These are phyloP conservation scores for Rhynchosporium agropyri DNA, from an alignment of 2,329 filamentous ascomycete genomes.

Conservation along the genomic window DNA sequence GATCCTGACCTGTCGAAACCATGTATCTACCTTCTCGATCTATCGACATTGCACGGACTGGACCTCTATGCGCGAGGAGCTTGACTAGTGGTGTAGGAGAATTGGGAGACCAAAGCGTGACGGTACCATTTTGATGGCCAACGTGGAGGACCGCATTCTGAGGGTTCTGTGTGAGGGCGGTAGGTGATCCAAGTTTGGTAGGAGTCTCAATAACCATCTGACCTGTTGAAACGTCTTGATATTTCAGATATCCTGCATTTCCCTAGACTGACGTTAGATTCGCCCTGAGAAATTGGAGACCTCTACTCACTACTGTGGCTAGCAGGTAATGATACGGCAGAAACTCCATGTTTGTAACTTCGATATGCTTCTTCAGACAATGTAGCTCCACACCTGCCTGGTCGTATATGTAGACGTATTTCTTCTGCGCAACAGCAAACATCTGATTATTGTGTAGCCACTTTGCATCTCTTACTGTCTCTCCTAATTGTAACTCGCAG, in stretches of 20 bases:
- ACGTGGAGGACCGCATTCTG: constrained; percentile 91
- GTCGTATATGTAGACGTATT: constrained; percentile 96
- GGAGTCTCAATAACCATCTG: constrained; percentile 83
- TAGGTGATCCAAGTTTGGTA: constrained; percentile 82
- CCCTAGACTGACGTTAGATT: constrained; percentile 52
- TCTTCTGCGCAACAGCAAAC: constrained; percentile 96
- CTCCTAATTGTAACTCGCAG: constrained; percentile 86
- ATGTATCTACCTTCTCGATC: constrained; percentile 93
- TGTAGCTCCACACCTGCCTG: constrained; percentile 88
- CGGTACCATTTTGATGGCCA: constrained; percentile 92
- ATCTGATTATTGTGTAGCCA: constrained; percentile 95
- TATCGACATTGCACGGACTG: constrained; percentile 81
- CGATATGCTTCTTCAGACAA: constrained; percentile 84
- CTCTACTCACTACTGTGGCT: constrained; percentile 70
- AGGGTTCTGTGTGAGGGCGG: constrained; percentile 83
- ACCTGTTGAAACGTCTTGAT: constrained; percentile 93
- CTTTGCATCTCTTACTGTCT: constrained; percentile 85
- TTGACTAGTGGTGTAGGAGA: constrained; percentile 85
- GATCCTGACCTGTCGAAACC: constrained; percentile 89
- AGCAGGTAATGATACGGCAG: constrained; percentile 95
- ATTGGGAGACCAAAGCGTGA: constrained; percentile 96
- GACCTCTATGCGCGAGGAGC: constrained; percentile 84
- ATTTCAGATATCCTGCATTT: constrained; percentile 83
- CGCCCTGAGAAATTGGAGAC: neutral
- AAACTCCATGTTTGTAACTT: constrained; percentile 93